Base-by-base conservation (phyloP, 805 yeast genomes). In the Metschnikowia gelsemii region DNA sequence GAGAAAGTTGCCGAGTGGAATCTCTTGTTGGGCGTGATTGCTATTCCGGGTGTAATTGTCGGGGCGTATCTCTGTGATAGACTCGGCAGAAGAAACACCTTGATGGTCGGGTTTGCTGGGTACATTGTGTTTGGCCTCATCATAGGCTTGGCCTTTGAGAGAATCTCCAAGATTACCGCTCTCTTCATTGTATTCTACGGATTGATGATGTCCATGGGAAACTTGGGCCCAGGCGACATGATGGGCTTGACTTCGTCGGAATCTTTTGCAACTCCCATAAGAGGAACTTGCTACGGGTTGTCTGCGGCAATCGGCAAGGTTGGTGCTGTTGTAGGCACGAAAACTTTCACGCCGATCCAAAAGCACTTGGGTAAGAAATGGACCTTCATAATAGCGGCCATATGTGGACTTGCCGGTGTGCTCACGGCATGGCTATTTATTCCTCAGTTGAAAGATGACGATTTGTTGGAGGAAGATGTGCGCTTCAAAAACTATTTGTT, bases 321-420 rank as follows among this genome's bases (percentile, higher is more conserved):
- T 19, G 95, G 93, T 42, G 93, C 91, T n/a, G 89, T 83, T 17
- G 80, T 83, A 16, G 93, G 93, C 21, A 83, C 89, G 18, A 77
- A 81, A 58, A 75, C 75, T 13, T 85, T 86, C 64, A 77, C 80
- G 8, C 84, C 87, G 13, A 83, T 85, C 50, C 79, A 81, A 62
- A 61, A 55, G 29, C 61, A 82, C 55, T 66, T 82, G 48, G 93
- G 93, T 25, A 68, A 77, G 52, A 66, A 66, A 45, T 85, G 87
- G 87, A 84, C 91, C 5, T 85, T 85, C 54, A 84, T 85, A 50
- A 82, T 85, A 53, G 85, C 90, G 19, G 93, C 93, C 11, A 66
- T 76, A 38, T 73, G 85, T 54, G 91, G 93, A 39, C 61, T 78
- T 7, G 68, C 68, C 5, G 93, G 93, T 57, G 76, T 84, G 26